Conservation (phyloP, 1,139 yeast species). For the Yamadazyma dendronema region DNA sequence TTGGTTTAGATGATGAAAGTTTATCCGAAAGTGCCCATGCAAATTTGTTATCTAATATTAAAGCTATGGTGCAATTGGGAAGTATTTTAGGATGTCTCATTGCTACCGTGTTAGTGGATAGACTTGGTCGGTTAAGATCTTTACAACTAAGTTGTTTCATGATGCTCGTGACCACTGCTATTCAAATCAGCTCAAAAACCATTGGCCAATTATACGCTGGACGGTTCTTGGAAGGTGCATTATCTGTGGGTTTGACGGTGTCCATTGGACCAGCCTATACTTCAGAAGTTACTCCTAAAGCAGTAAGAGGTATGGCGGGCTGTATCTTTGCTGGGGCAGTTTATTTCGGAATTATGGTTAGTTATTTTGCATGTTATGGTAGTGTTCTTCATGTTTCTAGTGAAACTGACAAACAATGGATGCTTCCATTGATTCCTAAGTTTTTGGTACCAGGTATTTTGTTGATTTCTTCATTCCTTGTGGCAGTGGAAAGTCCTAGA, state of each 20-base stretch:
- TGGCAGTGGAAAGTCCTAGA: constrained; percentile 46
- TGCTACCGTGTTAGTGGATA: constrained; percentile 51
- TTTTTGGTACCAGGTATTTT: constrained; percentile 42
- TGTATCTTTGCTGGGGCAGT: constrained; percentile 57
- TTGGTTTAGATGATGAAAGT: constrained; percentile 44
- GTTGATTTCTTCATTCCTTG: constrained; percentile 32
- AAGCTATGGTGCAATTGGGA: constrained; percentile 63
- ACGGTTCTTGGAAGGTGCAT: constrained; percentile 49
- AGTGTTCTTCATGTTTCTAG: constrained; percentile 33
- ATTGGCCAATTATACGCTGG: constrained; percentile 56
- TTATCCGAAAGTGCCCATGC: constrained; percentile 40
- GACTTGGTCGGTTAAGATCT: constrained; percentile 54
- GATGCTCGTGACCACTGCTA: constrained; percentile 49
- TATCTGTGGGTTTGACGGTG: constrained; percentile 57
- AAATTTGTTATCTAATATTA: constrained; percentile 51
- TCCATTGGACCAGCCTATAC: constrained; percentile 56
- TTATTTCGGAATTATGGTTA: constrained; percentile 52
- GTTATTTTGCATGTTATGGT: constrained; percentile 49
- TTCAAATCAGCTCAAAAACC: constrained; percentile 44
- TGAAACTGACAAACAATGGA: constrained; percentile 35
- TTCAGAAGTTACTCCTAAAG: constrained; percentile 53
- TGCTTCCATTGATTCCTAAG: constrained; percentile 36
- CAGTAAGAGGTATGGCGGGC: constrained; percentile 50
- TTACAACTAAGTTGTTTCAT: constrained; percentile 43
- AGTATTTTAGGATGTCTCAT: constrained; percentile 56